phyloP scores from a whole-genome alignment of 163 green algal genomes.

The Volvox carteri region DNA sequence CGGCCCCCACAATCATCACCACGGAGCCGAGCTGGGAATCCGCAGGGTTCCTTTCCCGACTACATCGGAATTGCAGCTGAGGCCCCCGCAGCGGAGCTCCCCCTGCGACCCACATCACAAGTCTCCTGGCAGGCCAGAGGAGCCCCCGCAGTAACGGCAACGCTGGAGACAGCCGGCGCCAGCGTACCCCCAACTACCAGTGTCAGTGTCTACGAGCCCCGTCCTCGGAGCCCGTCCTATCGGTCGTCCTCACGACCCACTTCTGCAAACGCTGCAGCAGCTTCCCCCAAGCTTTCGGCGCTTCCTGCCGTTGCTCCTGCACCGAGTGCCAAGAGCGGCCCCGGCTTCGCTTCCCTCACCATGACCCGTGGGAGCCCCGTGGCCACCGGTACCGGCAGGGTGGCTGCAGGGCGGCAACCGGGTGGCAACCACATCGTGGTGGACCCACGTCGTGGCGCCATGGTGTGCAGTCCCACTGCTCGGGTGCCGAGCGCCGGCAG shows the following conservation, averaged over 20 bases:
- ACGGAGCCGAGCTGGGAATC: too few relatives aligned
- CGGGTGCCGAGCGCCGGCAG: too few relatives aligned
- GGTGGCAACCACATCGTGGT: too few relatives aligned
- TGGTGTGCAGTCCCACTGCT: too few relatives aligned
- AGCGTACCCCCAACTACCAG: background rate
- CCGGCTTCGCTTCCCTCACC: background rate
- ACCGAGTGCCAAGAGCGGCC: background rate
- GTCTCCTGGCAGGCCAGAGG: background rate
- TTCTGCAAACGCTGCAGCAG: background rate
- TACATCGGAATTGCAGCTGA: too few relatives aligned
- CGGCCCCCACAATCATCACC: background rate
- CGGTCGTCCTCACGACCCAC: background rate
- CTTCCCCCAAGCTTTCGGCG: too few relatives aligned
- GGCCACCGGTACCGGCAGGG: background rate
- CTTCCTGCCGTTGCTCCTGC: background rate
- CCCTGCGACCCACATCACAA: background rate
- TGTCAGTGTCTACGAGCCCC: background rate
- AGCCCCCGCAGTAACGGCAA: background rate
- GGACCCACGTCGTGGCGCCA: too few relatives aligned
- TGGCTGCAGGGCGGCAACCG: too few relatives aligned
- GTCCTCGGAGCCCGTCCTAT: background rate
- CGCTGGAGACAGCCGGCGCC: background rate
- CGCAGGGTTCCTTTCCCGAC: too few relatives aligned
- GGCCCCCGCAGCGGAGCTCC: too few relatives aligned
- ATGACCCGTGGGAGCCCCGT: conserved; percentile 8